Evolutionary conservation across 495 filamentous ascomycete genomes (phyloP).

Genomic region (Stereocaulon alpinum): DNA sequence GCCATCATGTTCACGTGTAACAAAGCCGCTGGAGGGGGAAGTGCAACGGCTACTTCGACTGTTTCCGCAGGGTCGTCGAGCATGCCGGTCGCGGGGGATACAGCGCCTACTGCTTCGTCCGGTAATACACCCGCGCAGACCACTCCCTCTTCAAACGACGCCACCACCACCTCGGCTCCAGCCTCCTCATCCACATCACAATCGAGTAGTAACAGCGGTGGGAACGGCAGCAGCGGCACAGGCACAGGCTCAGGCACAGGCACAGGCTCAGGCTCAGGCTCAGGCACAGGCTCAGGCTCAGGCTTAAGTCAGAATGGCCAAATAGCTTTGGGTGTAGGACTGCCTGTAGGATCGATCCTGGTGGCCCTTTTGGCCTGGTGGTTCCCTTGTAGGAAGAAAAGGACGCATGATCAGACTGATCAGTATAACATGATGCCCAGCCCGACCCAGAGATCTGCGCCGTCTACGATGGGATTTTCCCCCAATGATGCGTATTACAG

Average conservation of each 20-base stretch:
- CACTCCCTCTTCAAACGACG: neutral
- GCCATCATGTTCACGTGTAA: constrained; percentile 8
- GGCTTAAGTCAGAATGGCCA: neutral
- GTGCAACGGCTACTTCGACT: constrained; percentile 10
- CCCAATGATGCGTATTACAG: too few relatives aligned
- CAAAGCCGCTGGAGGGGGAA: neutral
- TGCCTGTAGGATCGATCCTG: constrained; percentile 1
- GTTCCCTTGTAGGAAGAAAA: neutral
- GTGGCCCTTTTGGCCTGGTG: constrained; percentile 13
- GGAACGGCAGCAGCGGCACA: neutral
- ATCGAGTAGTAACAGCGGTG: neutral
- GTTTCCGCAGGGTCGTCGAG: constrained; percentile 2
- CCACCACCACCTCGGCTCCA: neutral
- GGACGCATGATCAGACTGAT: neutral
- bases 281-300: too few relatives aligned
- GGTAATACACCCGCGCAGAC: neutral
- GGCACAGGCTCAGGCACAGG: neutral
- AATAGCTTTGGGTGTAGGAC: constrained; percentile 5
- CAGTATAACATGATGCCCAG: neutral
- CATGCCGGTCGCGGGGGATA: constrained; percentile 5
- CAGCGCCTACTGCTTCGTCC: constrained; percentile 1
- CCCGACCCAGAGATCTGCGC: neutral
- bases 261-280: too few relatives aligned
- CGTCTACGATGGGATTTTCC: neutral
- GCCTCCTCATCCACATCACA: neutral